Base-by-base conservation (phyloP, 371 early-diverging fungal species). In the Dentiscutata heterogama region DNA sequence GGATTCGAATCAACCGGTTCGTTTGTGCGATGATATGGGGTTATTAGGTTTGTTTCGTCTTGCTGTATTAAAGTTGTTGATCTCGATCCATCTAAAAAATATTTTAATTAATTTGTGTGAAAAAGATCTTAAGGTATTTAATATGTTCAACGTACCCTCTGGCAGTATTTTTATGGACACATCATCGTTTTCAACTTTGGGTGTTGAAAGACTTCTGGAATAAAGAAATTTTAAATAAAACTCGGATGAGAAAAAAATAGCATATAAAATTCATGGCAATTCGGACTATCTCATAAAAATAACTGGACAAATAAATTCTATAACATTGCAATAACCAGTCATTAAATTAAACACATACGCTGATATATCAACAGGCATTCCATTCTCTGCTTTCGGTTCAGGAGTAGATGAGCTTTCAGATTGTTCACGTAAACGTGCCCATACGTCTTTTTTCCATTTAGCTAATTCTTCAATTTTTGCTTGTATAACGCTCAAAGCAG, bases 361-460 rank as follows among this genome's bases (percentile, higher is more conserved):
- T 60, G 61, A 60, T 5, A 60, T 7, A 60, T 25, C 25, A 22
- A 13, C 13, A 60, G 61, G 20, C 2, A 60, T 60, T 60, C 61
- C 61, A 60, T 60, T 60, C 22, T 60, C 61, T 10, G 22, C 2
- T 25, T 22, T 60, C 25, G 7, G 61, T 25, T 60, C 61, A 60
- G 61, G 61, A 22, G n/a, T 25, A n/a, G n/a, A n/a, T n/a, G 61
- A 60, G 13, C 25, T 60, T 60, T 60, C 61, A 20, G 61, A n/a
- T 60, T 60, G 61, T 10, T 60, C 61, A 22, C 61, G 61, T 60
- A 60, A 60, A 22, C n/a, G n/a, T 60, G 61, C 22, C 61, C 61
- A 60, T 13, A 22, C 25, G 7, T 25, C 61, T 10, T 25, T 60
- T 18, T 60, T 60, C 25, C 25, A 22, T 11, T 60, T 60, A 25